These are phyloP conservation scores for Curvularia sp. DNA, from an alignment of 2,329 filamentous ascomycete genomes.

Conservation along the genomic window DNA sequence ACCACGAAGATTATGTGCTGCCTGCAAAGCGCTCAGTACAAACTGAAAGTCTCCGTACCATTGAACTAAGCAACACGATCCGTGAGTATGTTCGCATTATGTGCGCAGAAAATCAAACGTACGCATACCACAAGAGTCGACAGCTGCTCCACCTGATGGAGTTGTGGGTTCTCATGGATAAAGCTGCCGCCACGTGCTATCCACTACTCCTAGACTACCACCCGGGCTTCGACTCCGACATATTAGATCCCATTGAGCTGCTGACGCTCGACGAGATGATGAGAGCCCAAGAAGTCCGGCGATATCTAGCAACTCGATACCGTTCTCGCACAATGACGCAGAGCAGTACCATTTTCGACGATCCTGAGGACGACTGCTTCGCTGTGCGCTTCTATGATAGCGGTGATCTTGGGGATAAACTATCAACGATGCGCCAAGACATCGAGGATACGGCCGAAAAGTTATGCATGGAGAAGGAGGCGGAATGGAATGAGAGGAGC, in stretches of 20 bases:
- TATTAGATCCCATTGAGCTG: conserved; percentile 65
- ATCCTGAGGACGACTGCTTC: conserved; percentile 54
- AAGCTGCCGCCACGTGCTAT: conserved; percentile 51
- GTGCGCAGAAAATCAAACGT: conserved; percentile 44
- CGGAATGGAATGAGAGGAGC: conserved; percentile 50
- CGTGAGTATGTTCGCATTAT: conserved; percentile 20
- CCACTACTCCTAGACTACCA: conserved; percentile 61
- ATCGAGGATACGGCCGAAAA: conserved; percentile 49
- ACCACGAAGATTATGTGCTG: conserved; percentile 30
- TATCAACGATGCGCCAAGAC: conserved; percentile 41
- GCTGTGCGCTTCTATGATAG: conserved; percentile 57
- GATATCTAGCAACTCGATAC: conserved; percentile 56
- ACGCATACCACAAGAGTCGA: conserved; percentile 57
- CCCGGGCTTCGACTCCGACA: conserved; percentile 58
- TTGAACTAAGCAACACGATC: conserved; percentile 54
- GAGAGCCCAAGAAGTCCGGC: conserved; percentile 60
- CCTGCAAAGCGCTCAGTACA: conserved; percentile 38
- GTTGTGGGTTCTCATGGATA: conserved; percentile 66
- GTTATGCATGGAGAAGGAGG: conserved; percentile 47
- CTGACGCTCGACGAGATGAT: conserved; percentile 57
- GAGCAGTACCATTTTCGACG: conserved; percentile 58
- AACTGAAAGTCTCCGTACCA: background rate
- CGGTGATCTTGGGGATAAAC: conserved; percentile 24
- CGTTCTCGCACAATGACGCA: conserved; percentile 12
- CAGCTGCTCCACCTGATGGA: conserved; percentile 64